Evolutionary conservation across 129 eudicot species (phyloP), one percentile per base, ranked within the genome.

Genomic region (Escallonia rubra): DNA sequence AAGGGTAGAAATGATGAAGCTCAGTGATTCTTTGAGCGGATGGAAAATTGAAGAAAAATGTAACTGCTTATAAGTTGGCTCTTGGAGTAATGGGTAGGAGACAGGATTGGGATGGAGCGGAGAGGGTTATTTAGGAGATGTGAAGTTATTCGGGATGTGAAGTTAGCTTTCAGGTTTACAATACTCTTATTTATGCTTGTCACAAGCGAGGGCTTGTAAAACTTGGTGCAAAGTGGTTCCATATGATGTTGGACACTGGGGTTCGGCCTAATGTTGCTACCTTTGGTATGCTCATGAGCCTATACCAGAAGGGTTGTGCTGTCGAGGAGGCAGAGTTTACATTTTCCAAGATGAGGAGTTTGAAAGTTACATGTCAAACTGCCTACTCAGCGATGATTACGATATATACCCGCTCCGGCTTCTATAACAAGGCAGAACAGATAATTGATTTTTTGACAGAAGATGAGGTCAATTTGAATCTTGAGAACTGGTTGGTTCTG

Each of bases 311-410:
- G 76, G 81, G 85, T 16, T 72, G 83, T 80, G 76, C 59, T 74
- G 65, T 89, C 62, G 83, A 82, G 72, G 98, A 93, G 73, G 96
- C 95, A 6, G 92, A 84, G 78, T 89, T 84, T 76, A 78, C 91
- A 6, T 93, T 93, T 79, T 82, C 85, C 4, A 53, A 69, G 23
- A 93, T 93, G 98, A 80, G 95, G 80, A 72, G 66, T 34, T 64
- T 78, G 14, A 66, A 54, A 14, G 61, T 93, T 14, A 68, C 43
- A 13, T 93, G 98, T 60, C 79, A 80, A 50, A 80, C 80, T 63
- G 98, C 98, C 6, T 93, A 93, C 73, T 93, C 98, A 5, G 74
- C 98, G 47, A 89, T 93, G 98, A 84, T 93, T 62, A 93, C 96
- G 4, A 83, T 93, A 68, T 93, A 93, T 70, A 89, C 96, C 2